These are phyloP conservation scores for Xylaria digitata DNA, from an alignment of 2,329 filamentous ascomycete genomes.

Conservation along the genomic window DNA sequence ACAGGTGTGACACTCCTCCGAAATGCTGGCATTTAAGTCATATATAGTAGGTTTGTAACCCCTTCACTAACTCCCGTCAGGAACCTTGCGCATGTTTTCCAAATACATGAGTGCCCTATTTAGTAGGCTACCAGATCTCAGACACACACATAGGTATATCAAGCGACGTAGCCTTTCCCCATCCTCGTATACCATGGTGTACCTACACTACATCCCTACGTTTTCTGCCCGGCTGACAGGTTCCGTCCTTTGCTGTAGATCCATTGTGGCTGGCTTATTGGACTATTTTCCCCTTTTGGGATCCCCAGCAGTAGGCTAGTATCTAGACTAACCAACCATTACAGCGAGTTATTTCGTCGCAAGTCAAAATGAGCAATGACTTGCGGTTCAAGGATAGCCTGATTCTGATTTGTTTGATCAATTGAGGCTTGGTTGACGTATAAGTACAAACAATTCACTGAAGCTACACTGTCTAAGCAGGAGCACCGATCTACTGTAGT, in stretches of 20 bases:
- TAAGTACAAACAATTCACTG: not conserved
- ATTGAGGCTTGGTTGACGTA: not conserved
- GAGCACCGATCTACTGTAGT: not conserved
- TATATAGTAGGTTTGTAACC: slow-evolving; percentile 3
- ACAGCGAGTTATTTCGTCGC: slow-evolving; percentile 6
- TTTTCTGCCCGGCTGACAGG: slow-evolving; percentile 10
- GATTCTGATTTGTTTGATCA: slow-evolving; percentile 16
- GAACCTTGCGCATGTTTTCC: not conserved
- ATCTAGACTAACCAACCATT: slow-evolving; percentile 6
- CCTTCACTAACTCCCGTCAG: not conserved
- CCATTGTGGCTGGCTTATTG: slow-evolving; percentile 16
- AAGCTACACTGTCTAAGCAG: not conserved
- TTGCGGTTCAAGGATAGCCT: slow-evolving; percentile 4
- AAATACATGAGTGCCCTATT: not conserved
- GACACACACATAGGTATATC: not conserved
- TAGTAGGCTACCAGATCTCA: not conserved
- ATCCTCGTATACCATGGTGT: not conserved
- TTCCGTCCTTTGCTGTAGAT: not conserved
- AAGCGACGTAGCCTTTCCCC: not conserved
- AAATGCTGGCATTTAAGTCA: slow-evolving; percentile 7
- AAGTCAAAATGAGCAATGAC: slow-evolving; percentile 12
- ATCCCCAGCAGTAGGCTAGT: slow-evolving; percentile 4
- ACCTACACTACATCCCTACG: slow-evolving; percentile 13
- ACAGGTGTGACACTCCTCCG: slow-evolving; percentile 22
- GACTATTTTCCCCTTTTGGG: slow-evolving; percentile 12